A percentile compares a stretch with the other conserved stretches of the same genome.
Conservation (phyloP, 2,329 filamentous ascomycete genomes). For the Trichocomaceae sp. region DNA sequence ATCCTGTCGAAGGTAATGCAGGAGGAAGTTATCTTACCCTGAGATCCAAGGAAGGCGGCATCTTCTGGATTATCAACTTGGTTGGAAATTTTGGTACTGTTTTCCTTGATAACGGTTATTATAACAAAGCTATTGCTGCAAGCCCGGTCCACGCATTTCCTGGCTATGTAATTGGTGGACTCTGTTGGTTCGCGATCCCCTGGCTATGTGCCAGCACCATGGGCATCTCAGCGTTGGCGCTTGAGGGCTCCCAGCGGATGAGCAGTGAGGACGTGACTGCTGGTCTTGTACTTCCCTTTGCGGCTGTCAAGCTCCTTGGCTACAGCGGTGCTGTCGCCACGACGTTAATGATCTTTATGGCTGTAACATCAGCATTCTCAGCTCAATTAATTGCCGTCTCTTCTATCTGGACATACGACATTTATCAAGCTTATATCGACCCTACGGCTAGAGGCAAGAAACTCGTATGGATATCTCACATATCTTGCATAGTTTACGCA, state of each 20-base stretch:
- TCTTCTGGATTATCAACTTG: constrained; percentile 47
- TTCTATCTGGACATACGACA: constrained; percentile 50
- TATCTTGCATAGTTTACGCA: constrained; percentile 66
- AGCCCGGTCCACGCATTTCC: constrained; percentile 44
- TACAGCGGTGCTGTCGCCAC: constrained; percentile 34
- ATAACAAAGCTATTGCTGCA: constrained; percentile 48
- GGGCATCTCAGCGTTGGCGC: constrained; percentile 42
- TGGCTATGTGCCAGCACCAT: constrained; percentile 49
- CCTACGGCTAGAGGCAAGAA: constrained; percentile 66
- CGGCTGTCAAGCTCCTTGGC: constrained; percentile 33
- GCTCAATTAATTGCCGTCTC: constrained; percentile 50
- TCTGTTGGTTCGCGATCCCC: constrained; percentile 50
- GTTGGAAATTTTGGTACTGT: constrained; percentile 49
- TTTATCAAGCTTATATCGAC: constrained; percentile 66
- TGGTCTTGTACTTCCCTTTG: constrained; percentile 35
- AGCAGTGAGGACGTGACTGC: constrained; percentile 30
- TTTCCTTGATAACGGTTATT: constrained; percentile 45
- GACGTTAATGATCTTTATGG: constrained; percentile 38
- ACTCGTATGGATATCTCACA: constrained; percentile 74
- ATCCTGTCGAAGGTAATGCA: constrained; percentile 48
- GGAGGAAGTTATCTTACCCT: constrained; percentile 52
- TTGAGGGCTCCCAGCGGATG: constrained; percentile 38
- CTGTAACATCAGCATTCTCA: constrained; percentile 43
- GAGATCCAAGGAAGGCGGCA: constrained; percentile 15
- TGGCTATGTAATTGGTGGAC: constrained; percentile 46